Conservation (phyloP, 768 basidiomycete genomes). For the Pluteus cervinus region DNA sequence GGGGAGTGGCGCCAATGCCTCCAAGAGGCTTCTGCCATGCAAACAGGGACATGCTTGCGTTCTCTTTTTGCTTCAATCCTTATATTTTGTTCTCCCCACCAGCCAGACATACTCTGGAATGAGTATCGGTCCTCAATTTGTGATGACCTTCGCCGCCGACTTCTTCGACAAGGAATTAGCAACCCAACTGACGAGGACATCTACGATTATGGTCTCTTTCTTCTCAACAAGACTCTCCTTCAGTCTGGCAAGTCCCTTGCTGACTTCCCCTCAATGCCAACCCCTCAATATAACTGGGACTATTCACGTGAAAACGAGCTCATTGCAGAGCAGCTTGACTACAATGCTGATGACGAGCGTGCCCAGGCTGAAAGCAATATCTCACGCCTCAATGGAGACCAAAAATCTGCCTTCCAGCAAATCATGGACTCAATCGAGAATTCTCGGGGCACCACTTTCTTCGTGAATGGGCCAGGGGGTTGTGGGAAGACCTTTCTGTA, state of each 20-base stretch:
- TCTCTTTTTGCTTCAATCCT: slow-evolving; percentile 35
- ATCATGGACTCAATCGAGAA: slow-evolving; percentile 20
- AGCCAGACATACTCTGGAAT: slow-evolving; percentile 33
- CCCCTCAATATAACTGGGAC: slow-evolving; percentile 18
- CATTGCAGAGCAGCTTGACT: slow-evolving; percentile 26
- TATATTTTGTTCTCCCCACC: slow-evolving; percentile 16
- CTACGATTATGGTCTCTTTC: slow-evolving; percentile 34
- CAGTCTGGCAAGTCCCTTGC: slow-evolving; percentile 15
- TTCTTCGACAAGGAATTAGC: slow-evolving; percentile 9
- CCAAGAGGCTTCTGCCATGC: slow-evolving; percentile 30
- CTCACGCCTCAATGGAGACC: slow-evolving; percentile 25
- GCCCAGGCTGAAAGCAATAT: slow-evolving; percentile 1
- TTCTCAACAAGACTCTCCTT: slow-evolving; percentile 21
- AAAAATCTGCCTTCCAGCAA: slow-evolving; percentile 20
- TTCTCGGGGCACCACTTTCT: slow-evolving; percentile 21
- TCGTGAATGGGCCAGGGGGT: slow-evolving; percentile 37
- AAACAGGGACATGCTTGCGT: slow-evolving; percentile 28
- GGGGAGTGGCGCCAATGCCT: slow-evolving; percentile 37
- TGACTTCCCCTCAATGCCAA: slow-evolving; percentile 27
- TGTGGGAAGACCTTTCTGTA: slow-evolving; percentile 42
- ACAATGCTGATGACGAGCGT: slow-evolving; percentile 13
- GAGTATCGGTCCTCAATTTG: slow-evolving; percentile 28
- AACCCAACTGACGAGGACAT: slow-evolving; percentile 23
- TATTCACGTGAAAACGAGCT: slow-evolving; percentile 15
- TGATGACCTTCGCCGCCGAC: slow-evolving; percentile 28